phyloP scores from a whole-genome alignment of 805 yeast species.

The Ogataea ramenticola region DNA sequence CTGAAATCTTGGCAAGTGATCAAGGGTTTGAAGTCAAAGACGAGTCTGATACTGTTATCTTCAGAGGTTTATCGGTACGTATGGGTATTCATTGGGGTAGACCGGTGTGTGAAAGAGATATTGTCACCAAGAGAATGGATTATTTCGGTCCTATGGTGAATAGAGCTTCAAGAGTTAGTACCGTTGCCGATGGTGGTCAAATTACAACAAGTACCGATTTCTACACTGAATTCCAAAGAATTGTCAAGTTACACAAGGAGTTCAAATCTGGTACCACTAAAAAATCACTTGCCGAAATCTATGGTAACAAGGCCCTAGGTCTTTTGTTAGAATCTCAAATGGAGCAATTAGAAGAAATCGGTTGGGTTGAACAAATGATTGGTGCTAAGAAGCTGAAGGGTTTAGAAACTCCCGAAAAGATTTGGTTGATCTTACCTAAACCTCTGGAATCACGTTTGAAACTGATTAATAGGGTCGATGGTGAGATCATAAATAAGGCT shows the following conservation, averaged over 20 bases:
- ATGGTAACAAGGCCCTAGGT: constrained; percentile 31
- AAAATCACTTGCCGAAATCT: constrained; percentile 29
- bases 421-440: constrained; percentile 72
- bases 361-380: constrained; percentile 56
- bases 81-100: constrained; percentile 99
- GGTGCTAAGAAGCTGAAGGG: constrained; percentile 94
- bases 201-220: constrained; percentile 82
- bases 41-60: constrained; percentile 48
- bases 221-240: constrained; percentile 58
- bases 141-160: constrained; percentile 99
- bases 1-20: constrained; percentile 75
- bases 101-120: constrained; percentile 93
- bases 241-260: constrained; percentile 40
- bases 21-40: constrained; percentile 82
- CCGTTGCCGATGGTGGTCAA: constrained; percentile 98
- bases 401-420: constrained; percentile 83
- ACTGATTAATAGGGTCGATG: constrained; percentile 22
- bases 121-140: constrained; percentile 95
- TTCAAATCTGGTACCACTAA: constrained; percentile 21
- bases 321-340: constrained; percentile 56
- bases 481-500: constrained; percentile 21
- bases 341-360: constrained; percentile 55
- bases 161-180: constrained; percentile 85
- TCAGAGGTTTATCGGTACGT: constrained; percentile 87
- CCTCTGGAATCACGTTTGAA: constrained; percentile 54